Evolutionary conservation across 1,284 basidiomycete species (phyloP).

Genomic region (Papiliotrema fonsecae): DNA sequence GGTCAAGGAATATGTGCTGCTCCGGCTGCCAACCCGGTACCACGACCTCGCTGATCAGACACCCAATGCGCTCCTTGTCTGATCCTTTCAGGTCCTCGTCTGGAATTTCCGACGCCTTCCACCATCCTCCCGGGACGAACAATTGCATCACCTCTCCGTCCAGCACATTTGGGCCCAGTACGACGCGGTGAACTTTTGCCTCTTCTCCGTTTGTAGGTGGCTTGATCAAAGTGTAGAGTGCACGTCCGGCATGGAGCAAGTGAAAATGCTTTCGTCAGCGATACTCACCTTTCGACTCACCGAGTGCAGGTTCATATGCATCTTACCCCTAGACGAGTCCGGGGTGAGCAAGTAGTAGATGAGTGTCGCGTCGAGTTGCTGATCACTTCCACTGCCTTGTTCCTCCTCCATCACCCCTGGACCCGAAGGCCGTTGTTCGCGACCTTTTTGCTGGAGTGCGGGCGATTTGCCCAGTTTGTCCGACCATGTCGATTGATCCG

Average conservation of each 20-base stretch:
- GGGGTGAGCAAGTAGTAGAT: conserved; percentile 42
- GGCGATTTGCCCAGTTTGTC: background rate
- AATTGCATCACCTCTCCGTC: conserved; percentile 39
- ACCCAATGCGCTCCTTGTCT: conserved; percentile 30
- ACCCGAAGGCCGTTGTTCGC: conserved; percentile 17
- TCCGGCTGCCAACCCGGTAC: conserved; percentile 36
- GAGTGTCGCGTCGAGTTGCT: conserved; percentile 22
- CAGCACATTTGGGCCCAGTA: conserved; percentile 29
- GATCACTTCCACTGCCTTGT: background rate
- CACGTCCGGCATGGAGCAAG: conserved; percentile 36
- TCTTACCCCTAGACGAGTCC: conserved; percentile 27
- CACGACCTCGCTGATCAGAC: conserved; percentile 42
- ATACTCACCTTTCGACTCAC: conserved; percentile 16
- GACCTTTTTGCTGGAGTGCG: conserved; percentile 6
- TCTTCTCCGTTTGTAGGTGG: conserved; percentile 9
- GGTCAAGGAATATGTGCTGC: conserved; percentile 38
- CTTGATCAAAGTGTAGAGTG: conserved; percentile 42
- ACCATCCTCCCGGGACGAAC: conserved; percentile 44
- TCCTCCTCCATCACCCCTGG: conserved; percentile 9
- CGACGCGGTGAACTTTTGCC: conserved; percentile 30
- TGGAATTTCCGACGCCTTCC: conserved; percentile 44
- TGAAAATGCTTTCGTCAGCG: conserved; percentile 22
- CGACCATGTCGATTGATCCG: conserved; percentile 2
- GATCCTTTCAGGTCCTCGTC: conserved; percentile 30
- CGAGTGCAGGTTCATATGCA: conserved; percentile 41